Evolutionary conservation across 2,329 filamentous ascomycete genomes (phyloP), one percentile per base, ranked within the genome.

Genomic region (Penicillium sp.): DNA sequence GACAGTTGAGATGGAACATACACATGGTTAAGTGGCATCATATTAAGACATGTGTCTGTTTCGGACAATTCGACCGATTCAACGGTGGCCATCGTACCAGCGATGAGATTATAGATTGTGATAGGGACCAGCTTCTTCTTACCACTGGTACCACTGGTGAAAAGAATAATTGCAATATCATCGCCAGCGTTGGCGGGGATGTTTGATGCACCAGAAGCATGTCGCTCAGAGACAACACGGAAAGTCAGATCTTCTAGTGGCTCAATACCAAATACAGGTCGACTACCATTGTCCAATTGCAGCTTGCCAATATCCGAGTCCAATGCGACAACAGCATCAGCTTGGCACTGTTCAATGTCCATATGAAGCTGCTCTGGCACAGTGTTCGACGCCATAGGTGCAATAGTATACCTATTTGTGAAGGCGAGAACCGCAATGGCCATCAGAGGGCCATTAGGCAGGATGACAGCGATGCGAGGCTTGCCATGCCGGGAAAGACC

Each of bases 21-120:
- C 78, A 83, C 74, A 67, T 85, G 83, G 66, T 84, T 83, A 6
- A 86, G 69, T 0, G 83, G 83, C 83, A 85, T 85, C 80, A 85
- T 84, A 64, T 85, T 85, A 25, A 85, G 66, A 64, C 83, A 85
- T 0, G 78, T 75, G 62, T 85, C 83, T 1, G 69, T 65, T 2
- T 73, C 64, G 1, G 69, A 76, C 19, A 85, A 65, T 2, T 78
- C 80, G 80, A 82, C 85, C 0, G 81, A 83, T 19, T 82, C 77
- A 27, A 83, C 79, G 5, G 84, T 81, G 55, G 81, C 81, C 2
- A 78, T 74, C 3, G 83, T 78, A 2, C 83, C 82, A 8, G 76
- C 72, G 9, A 85, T 69, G 50, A 85, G 78, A 3, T 81, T 80
- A 57, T 82, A 78, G 0, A 78, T 72, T 2, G 78, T 80, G 26